Conservation (phyloP, 768 basidiomycete genomes). For the Boletus vinaceobasis region DNA sequence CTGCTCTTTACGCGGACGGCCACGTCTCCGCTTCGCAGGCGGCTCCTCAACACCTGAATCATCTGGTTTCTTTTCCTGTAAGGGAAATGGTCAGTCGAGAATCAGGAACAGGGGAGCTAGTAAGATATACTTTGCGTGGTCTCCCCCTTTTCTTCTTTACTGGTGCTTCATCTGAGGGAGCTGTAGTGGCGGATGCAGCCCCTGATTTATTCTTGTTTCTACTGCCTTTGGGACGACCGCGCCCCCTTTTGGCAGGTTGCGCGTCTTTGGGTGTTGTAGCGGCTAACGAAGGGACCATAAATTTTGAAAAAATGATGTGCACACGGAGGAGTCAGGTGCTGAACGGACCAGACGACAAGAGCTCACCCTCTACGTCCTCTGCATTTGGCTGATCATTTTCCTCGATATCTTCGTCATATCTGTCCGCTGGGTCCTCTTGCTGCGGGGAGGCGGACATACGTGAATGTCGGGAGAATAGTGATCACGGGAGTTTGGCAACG, state of each 20-base stretch:
- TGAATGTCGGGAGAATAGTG: constrained; percentile 18
- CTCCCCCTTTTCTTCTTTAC: constrained; percentile 48
- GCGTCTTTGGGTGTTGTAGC: constrained; percentile 38
- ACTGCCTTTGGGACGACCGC: constrained; percentile 88
- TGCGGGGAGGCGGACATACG: constrained; percentile 63
- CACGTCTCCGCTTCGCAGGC: constrained; percentile 63
- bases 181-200: constrained; percentile 30
- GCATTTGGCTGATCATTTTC: constrained; percentile 43
- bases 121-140: constrained; percentile 45
- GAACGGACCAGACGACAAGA: constrained; percentile 10
- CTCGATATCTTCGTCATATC: constrained; percentile 58
- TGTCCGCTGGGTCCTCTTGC: constrained; percentile 53
- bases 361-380: constrained; percentile 32
- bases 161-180: constrained; percentile 27
- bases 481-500: constrained; percentile 25
- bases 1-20: constrained; percentile 67
- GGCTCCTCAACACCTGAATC: constrained; percentile 52
- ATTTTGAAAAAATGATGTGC: constrained; percentile 17
- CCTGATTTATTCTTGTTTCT: constrained; percentile 59
- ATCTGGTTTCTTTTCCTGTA: constrained; percentile 35
- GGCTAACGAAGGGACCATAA: constrained; percentile 31
- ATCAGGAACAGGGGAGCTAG: constrained; percentile 18
- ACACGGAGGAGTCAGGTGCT: constrained; percentile 10
- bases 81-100: constrained; percentile 13
- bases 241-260: constrained; percentile 62